A percentile compares a stretch with the other conserved stretches of the same genome.
Evolutionary conservation across 2,329 filamentous ascomycete species (phyloP).

Genomic region (Westerdykella sp.): DNA sequence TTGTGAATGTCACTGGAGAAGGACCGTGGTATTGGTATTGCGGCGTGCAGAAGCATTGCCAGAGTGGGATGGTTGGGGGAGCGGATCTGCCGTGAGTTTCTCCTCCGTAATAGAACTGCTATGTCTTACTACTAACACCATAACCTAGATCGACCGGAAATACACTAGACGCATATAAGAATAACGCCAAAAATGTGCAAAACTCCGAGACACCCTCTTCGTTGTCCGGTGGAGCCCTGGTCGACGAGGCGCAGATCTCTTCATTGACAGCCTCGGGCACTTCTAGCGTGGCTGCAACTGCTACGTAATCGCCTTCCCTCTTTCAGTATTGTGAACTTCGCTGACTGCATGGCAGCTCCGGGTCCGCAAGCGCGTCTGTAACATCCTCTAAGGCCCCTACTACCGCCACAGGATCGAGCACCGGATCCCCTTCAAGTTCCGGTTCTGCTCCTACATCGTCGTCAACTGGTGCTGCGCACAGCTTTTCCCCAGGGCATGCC

Average conservation of each 20-base stretch:
- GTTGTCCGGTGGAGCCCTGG: not conserved
- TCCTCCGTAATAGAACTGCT: not conserved
- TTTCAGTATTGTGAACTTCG: no score
- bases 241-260: not conserved
- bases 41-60: slow-evolving; percentile 15
- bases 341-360: no score
- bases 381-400: no score
- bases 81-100: slow-evolving; percentile 14
- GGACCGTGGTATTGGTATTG: slow-evolving; percentile 23
- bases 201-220: not conserved
- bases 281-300: no score
- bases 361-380: no score
- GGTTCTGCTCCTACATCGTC: no score
- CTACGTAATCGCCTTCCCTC: no score
- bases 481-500: no score
- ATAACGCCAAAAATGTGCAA: slow-evolving; percentile 2
- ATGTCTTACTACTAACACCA: not conserved
- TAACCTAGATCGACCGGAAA: slow-evolving; percentile 1
- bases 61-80: slow-evolving; percentile 19
- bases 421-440: no score
- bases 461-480: no score
- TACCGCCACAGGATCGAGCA: no score
- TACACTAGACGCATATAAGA: slow-evolving; percentile 3
- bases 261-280: no score
- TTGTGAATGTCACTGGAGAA: slow-evolving; percentile 17